Evolutionary conservation across 108 stramenopile genomes (phyloP), one percentile per base, ranked within the genome.

Genomic region (Craspedostauros australis): DNA sequence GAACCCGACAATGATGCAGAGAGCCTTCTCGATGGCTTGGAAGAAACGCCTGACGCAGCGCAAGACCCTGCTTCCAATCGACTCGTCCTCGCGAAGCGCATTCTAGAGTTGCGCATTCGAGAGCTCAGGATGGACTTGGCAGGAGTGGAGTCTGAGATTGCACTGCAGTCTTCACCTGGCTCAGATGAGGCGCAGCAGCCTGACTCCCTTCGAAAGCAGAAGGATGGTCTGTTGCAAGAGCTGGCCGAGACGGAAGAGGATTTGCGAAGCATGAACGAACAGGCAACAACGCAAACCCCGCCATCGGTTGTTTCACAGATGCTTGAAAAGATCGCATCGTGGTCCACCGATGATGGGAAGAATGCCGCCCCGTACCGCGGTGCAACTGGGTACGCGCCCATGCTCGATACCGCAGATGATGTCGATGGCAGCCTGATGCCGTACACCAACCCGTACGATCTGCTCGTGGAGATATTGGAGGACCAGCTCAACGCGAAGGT

Each of bases 401-500:
- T 55, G 21, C 39, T 79, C 1, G 77, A 79, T 32, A 46, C 63
- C 16, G 60, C 51, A 20, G 43, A 70, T 16, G 75, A 78, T 50
- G 46, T 70, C 40, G 46, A 50, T 39, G 36, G 27, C 41, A 29
- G 50, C 42, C 2, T 32, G 34, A 0, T 73, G 39, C 68, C 62
- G 14, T 88, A 82, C 47, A 48, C 64, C 7, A 79, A 77, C 24
- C 86, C 91, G 16, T 92, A 71, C 50, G 77, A 82, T 28, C 46
- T 92, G 19, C 31, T 92, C 34, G 50, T 65, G 14, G 82, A 88
- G 25, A 77, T 88, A 38, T 65, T 92, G 28, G 46, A 62, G 21
- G 80, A 88, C 42, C 86, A 88, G 50, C 48, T 87, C 23, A 77
- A 86, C 51, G 73, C 82, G 12, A 66, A 82, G 33, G 82, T 92